Base-by-base conservation (phyloP, 805 yeast species). In the Helenozyma rhizophorensis region DNA sequence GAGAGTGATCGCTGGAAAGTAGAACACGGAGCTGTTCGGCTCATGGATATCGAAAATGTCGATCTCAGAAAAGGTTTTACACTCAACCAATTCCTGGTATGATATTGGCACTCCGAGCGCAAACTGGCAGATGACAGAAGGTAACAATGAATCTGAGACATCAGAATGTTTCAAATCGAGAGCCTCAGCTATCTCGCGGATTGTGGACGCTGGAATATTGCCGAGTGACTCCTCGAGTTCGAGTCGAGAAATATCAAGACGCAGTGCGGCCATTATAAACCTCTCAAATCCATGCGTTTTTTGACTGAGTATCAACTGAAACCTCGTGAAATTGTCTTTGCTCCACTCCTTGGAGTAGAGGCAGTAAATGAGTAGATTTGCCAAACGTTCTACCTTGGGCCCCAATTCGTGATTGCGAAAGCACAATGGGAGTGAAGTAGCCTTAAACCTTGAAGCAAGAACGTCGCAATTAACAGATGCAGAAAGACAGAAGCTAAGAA, bases 41-140 rank as follows among this genome's bases (percentile, higher is more conserved):
- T 40, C 42, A 14, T 38, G 27, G 10, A 41, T 9, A 21, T 43
- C 48, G 18, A 43, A 39, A 7, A 46, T 15, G 14, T 42, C 44
- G 9, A 30, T 29, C 32, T 43, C 48, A 4, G 36, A 36, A 23
- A 38, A 39, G 3, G 26, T 11, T 4, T 18, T 15, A 14, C 31
- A 19, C 5, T 14, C 13, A 4, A n/a, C 9, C 13, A 28, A 26
- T n/a, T 27, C 35, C 3, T 21, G 17, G 11, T 10, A 4, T 8
- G 25, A 8, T 7, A 31, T 29, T 6, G 2, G 5, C 7, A 5
- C 19, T 8, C 19, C 19, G 8, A 17, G 19, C 5, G 19, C 19
- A 5, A 17, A 17, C 8, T 17, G 19, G 19, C 19, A 17, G 8
- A 17, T 17, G 19, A 8, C 19, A 17, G 19, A 17, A 5, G 19